phyloP scores from a whole-genome alignment of 208 protist genomes.

The Leishmania arabica region DNA sequence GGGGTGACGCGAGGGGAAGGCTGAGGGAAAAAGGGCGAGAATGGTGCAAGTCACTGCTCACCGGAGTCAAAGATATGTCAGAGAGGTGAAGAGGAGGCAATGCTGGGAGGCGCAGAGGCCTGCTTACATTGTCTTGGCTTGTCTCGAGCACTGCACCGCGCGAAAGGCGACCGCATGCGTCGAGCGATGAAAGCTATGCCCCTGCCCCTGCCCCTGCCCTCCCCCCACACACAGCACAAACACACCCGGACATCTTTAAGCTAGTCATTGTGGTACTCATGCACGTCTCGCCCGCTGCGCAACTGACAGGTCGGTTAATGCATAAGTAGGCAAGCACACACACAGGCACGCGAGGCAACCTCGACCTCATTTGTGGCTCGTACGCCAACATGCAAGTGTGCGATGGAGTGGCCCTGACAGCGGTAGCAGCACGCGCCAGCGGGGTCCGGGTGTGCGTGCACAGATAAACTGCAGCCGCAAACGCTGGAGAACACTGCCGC shows the following conservation, averaged over 20 bases:
- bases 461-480: background rate
- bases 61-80: background rate
- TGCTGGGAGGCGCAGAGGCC: background rate
- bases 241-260: background rate
- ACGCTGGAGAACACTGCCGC: slow-evolving; percentile 1
- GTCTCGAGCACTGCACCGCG: background rate
- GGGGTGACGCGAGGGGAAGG: background rate
- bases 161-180: background rate
- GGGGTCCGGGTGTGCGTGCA: background rate
- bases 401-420: background rate
- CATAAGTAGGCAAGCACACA: background rate
- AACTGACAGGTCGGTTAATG: background rate
- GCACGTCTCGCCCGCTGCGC: background rate
- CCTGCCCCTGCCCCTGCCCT: background rate
- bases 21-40: background rate
- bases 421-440: background rate
- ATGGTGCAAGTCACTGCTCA: background rate
- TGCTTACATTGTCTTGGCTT: background rate
- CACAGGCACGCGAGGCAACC: background rate
- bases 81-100: background rate
- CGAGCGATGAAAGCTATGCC: background rate
- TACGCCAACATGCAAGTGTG: background rate
- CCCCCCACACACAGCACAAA: background rate
- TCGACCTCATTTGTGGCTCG: background rate
- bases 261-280: background rate